These are phyloP conservation scores for Rosa chinensis DNA, from an alignment of 306 rosid genomes.

Conservation along the genomic window DNA sequence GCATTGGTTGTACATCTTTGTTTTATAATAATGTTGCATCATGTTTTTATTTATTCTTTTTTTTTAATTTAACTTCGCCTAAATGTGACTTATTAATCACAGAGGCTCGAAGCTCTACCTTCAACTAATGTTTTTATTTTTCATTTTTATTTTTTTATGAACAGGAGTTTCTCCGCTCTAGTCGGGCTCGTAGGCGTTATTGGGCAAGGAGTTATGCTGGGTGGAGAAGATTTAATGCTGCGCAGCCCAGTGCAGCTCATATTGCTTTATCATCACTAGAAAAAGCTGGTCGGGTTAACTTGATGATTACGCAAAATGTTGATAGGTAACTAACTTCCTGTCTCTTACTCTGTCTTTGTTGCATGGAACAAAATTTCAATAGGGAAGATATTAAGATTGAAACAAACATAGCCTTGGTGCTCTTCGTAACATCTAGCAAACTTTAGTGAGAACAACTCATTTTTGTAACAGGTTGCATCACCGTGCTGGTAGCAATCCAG, in stretches of 20 bases:
- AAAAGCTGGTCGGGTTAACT: slow-evolving; percentile 64
- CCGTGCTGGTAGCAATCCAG: slow-evolving; percentile 90
- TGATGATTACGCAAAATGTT: slow-evolving; percentile 87
- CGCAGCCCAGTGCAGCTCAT: slow-evolving; percentile 80
- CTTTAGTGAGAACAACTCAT: slow-evolving; percentile 24
- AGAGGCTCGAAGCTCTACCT: not conserved
- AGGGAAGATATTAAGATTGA: not conserved
- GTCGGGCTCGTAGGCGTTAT: slow-evolving; percentile 70
- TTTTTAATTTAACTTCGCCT: not conserved
- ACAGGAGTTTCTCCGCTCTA: slow-evolving; percentile 79
- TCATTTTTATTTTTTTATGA: slow-evolving; percentile 21
- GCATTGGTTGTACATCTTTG: not conserved
- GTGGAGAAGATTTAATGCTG: slow-evolving; percentile 75
- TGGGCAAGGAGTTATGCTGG: slow-evolving; percentile 99
- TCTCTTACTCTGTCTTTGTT: slow-evolving; percentile 23
- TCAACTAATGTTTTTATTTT: slow-evolving; percentile 23
- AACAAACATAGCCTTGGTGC: not conserved
- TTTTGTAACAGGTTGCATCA: slow-evolving; percentile 78
- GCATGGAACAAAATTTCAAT: not conserved
- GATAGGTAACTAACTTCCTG: slow-evolving; percentile 55
- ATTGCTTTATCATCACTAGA: slow-evolving; percentile 68
- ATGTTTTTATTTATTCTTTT: not conserved
- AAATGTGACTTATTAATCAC: slow-evolving; percentile 1
- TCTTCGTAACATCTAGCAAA: not conserved
- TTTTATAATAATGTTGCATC: not conserved